These are phyloP conservation scores for Tuber aestivum DNA, from an alignment of 495 filamentous ascomycete species.

Conservation along the genomic window DNA sequence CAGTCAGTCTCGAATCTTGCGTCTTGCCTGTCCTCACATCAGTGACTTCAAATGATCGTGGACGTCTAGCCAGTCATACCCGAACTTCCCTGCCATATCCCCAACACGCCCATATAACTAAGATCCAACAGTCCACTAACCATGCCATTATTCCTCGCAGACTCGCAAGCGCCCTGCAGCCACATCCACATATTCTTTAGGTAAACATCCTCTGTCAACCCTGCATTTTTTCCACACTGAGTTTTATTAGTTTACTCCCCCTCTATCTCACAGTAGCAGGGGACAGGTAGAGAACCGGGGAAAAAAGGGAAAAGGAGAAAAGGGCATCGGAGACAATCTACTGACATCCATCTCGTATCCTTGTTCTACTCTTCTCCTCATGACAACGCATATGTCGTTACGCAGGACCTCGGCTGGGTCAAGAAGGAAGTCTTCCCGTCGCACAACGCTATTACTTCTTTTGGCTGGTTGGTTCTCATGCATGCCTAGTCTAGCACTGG, in stretches of 20 bases:
- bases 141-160: conserved; percentile 66
- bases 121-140: conserved; percentile 67
- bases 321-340: background rate
- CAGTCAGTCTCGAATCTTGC: conserved; percentile 17
- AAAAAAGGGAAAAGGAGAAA: background rate
- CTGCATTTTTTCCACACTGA: conserved; percentile 24
- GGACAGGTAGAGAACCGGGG: background rate
- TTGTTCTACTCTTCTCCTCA: conserved; percentile 32
- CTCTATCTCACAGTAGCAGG: background rate
- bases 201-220: conserved; percentile 27
- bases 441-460: conserved; percentile 28
- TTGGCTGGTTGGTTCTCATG: conserved; percentile 22
- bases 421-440: conserved; percentile 38
- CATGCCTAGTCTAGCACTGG: conserved; percentile 17
- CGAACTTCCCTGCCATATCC: conserved; percentile 71
- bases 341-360: conserved; percentile 36
- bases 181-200: conserved; percentile 37
- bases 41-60: background rate
- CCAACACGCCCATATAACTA: conserved; percentile 75
- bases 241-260: background rate
- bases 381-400: conserved; percentile 36
- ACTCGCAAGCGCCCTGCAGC: conserved; percentile 56
- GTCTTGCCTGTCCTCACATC: conserved; percentile 1
- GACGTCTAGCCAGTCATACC: conserved; percentile 45
- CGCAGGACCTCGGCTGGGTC: conserved; percentile 31